Percentiles rank a stretch among this genome's conserved stretches.
Conservation (phyloP, 768 basidiomycete genomes). For the Collybiopsis confluens region DNA sequence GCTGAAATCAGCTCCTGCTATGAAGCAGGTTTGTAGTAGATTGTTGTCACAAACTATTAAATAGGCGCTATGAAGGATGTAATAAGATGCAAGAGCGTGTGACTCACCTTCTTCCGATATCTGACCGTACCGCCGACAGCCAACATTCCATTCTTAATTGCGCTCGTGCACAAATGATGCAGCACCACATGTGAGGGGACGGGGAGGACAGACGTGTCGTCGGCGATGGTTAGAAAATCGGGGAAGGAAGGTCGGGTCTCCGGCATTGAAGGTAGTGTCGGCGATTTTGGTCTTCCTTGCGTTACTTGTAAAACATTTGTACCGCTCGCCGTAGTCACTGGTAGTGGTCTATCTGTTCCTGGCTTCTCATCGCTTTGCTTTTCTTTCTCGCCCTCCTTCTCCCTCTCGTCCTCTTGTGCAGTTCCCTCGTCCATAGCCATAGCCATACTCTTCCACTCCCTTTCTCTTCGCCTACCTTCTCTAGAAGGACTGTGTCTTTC, state of each 20-base stretch:
- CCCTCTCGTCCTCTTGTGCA: not conserved
- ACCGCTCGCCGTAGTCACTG: constrained; percentile 34
- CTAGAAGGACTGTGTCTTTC: constrained; percentile 11
- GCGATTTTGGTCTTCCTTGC: constrained; percentile 2
- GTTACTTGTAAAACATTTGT: constrained; percentile 26
- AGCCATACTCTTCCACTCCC: constrained; percentile 26
- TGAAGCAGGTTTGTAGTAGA: constrained; percentile 74
- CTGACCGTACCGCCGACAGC: constrained; percentile 90
- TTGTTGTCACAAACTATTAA: constrained; percentile 74
- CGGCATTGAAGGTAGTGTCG: not conserved
- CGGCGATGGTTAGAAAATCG: constrained; percentile 50
- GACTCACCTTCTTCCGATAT: constrained; percentile 82
- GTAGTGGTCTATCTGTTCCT: constrained; percentile 15
- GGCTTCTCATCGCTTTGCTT: constrained; percentile 11
- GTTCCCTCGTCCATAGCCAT: constrained; percentile 19
- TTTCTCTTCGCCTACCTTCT: constrained; percentile 18
- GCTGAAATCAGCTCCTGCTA: no score
- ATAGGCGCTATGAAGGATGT: constrained; percentile 6
- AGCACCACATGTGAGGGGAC: constrained; percentile 93
- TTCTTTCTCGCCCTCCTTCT: no score
- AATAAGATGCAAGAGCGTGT: constrained; percentile 11
- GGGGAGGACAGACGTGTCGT: constrained; percentile 88
- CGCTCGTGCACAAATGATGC: constrained; percentile 92
- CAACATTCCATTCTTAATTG: constrained; percentile 88
- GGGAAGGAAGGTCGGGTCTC: not conserved